These are phyloP conservation scores for Herpetospermum pedunculosum DNA, from an alignment of 306 rosid species.

Conservation along the genomic window DNA sequence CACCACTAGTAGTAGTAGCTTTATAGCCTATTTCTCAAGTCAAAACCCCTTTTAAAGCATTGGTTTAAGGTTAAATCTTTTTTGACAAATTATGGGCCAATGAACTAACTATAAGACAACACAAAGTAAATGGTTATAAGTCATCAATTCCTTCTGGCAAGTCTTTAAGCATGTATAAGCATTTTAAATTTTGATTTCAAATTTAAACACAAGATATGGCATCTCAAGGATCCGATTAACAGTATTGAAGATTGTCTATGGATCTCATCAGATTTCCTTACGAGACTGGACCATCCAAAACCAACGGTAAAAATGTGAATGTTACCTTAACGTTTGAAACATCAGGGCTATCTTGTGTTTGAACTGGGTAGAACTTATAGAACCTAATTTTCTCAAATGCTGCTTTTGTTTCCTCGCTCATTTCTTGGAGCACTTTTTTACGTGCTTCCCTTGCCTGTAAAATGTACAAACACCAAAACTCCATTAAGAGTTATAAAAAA, in stretches of 20 bases:
- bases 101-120: neutral
- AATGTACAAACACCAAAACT: neutral
- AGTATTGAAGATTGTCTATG: neutral
- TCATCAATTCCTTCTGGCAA: neutral
- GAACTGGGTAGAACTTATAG: conserved; percentile 74
- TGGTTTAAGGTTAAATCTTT: neutral
- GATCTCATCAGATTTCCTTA: neutral
- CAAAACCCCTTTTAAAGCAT: neutral
- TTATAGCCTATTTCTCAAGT: neutral
- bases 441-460: conserved; percentile 74
- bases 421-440: conserved; percentile 49
- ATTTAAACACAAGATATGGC: neutral
- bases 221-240: neutral
- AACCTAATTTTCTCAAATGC: conserved; percentile 62
- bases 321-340: conserved; percentile 61
- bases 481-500: neutral
- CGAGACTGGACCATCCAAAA: neutral
- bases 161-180: neutral
- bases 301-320: neutral
- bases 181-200: neutral
- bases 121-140: neutral
- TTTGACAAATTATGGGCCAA: neutral
- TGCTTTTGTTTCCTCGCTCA: conserved; percentile 56
- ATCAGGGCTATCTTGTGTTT: conserved; percentile 56
- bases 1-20: neutral